Evolutionary conservation across 2,329 filamentous ascomycete genomes (phyloP).

Genomic region (Ophiocordyceps australis): DNA sequence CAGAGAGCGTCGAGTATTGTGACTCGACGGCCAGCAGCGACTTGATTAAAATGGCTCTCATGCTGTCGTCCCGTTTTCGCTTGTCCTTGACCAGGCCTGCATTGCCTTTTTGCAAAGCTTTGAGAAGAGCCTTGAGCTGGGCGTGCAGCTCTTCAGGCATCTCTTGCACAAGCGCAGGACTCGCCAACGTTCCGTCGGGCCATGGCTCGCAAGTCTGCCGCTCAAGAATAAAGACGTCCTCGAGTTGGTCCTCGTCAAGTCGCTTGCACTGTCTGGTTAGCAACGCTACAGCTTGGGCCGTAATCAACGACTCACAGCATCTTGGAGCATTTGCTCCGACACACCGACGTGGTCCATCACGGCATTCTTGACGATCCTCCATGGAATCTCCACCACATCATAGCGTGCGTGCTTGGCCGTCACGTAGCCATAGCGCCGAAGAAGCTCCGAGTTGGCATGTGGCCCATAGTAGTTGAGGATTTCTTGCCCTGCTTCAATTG

Average conservation of each 20-base stretch:
- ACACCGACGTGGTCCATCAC: conserved; percentile 19
- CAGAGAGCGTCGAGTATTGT: conserved; percentile 22
- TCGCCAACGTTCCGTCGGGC: conserved; percentile 23
- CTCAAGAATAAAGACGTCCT: conserved; percentile 58
- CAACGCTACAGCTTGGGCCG: no score
- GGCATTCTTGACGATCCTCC: conserved; percentile 34
- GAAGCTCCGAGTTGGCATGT: conserved; percentile 62
- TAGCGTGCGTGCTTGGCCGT: conserved; percentile 59
- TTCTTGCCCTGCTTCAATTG: conserved; percentile 54
- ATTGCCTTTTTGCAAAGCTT: conserved; percentile 25
- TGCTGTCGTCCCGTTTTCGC: conserved; percentile 26
- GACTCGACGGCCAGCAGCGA: conserved; percentile 18
- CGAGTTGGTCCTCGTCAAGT: conserved; percentile 47
- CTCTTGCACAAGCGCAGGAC: conserved; percentile 16
- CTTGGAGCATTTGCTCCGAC: conserved; percentile 17
- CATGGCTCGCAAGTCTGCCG: conserved; percentile 32
- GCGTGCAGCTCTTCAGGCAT: conserved; percentile 32
- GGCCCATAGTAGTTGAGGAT: conserved; percentile 83
- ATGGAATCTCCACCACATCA: conserved; percentile 66
- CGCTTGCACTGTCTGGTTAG: conserved; percentile 22
- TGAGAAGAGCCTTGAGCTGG: conserved; percentile 31
- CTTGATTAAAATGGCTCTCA: conserved; percentile 18
- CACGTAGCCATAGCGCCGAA: conserved; percentile 78
- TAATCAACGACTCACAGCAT: conserved; percentile 23
- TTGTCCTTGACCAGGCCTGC: conserved; percentile 26